A percentile compares a stretch with the other conserved stretches of the same genome.
phyloP scores from a whole-genome alignment of 192 early-diverging fungal species.

The Backusella sp. region DNA sequence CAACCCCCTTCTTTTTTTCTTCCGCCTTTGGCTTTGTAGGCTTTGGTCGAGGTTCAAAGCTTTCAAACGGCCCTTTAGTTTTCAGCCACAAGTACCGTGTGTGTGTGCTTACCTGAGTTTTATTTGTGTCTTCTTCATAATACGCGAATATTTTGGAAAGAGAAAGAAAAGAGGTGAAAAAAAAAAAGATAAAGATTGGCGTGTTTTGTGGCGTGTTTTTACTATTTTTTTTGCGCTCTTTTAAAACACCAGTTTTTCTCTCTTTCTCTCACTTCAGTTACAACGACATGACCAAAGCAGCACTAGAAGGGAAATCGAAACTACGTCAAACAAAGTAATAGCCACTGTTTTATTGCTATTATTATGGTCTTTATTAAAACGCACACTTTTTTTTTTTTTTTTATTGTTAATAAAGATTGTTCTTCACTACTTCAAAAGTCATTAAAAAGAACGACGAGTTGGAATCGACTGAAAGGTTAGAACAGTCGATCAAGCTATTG shows the following conservation, averaged over 20 bases:
- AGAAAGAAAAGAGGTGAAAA: background rate
- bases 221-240: background rate
- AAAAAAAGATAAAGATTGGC: background rate
- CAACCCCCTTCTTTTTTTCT: background rate
- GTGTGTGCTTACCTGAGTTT: background rate
- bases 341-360: no score
- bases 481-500: background rate
- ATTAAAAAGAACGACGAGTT: background rate
- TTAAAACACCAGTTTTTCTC: background rate
- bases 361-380: background rate
- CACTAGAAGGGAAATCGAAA: slow-evolving; percentile 1
- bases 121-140: background rate
- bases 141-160: background rate
- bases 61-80: background rate
- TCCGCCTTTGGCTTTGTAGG: background rate
- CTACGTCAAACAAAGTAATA: slow-evolving; percentile 15
- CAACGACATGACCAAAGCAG: background rate
- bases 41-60: background rate
- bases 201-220: background rate
- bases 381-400: background rate
- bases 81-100: background rate
- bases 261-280: background rate
- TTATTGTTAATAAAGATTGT: background rate
- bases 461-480: background rate
- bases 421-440: background rate